Evolutionary conservation across 192 early-diverging fungal genomes (phyloP).

Genomic region (Paraglomus occultum): DNA sequence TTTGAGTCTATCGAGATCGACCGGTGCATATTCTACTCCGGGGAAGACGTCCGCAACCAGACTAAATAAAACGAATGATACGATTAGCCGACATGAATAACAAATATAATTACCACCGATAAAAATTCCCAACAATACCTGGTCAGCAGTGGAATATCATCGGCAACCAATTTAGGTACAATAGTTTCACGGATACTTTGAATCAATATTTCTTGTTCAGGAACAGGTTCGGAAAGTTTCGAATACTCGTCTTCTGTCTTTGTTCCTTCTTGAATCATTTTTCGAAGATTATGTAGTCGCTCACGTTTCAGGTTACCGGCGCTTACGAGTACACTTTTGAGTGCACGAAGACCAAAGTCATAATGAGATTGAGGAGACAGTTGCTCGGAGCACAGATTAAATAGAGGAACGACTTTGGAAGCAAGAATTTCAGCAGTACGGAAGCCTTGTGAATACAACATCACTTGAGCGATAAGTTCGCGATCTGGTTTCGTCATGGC

Average conservation of each 20-base stretch:
- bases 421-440: slow-evolving; percentile 90
- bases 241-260: slow-evolving; percentile 41
- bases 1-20: slow-evolving; percentile 73
- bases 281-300: slow-evolving; percentile 54
- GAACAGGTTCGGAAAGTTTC: slow-evolving; percentile 58
- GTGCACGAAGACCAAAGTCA: slow-evolving; percentile 97
- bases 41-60: slow-evolving; percentile 95
- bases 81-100: neutral
- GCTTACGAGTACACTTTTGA: slow-evolving; percentile 98
- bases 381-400: slow-evolving; percentile 93
- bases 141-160: slow-evolving; percentile 87
- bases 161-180: slow-evolving; percentile 96
- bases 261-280: slow-evolving; percentile 37
- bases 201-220: slow-evolving; percentile 94
- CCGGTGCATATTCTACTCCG: slow-evolving; percentile 77
- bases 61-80: slow-evolving; percentile 39
- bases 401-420: slow-evolving; percentile 95
- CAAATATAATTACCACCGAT: neutral
- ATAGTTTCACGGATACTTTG: slow-evolving; percentile 97
- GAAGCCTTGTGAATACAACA: slow-evolving; percentile 99
- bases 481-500: slow-evolving; percentile 99
- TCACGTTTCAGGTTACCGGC: slow-evolving; percentile 99
- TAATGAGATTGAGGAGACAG: slow-evolving; percentile 96
- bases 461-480: slow-evolving; percentile 98
- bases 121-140: slow-evolving; percentile 43